phyloP scores from a whole-genome alignment of 257 asterid species.

The Ajuga chamaepitys region DNA sequence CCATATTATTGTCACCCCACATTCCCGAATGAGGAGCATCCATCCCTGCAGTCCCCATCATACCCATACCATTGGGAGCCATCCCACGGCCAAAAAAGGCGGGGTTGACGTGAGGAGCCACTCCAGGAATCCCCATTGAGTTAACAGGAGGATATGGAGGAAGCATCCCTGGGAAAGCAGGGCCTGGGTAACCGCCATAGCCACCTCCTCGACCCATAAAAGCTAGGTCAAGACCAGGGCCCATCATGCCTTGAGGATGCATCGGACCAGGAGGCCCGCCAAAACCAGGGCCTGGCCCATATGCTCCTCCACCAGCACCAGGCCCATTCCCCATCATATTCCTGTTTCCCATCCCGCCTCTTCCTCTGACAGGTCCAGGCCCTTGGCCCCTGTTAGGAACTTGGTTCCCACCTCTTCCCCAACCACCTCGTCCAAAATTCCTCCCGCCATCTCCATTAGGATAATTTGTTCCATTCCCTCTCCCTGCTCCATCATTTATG shows the following conservation, averaged over 20 bases:
- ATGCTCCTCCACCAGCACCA: constrained; percentile 59
- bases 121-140: constrained; percentile 85
- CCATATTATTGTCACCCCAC: constrained; percentile 79
- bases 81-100: constrained; percentile 93
- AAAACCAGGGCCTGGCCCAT: constrained; percentile 40
- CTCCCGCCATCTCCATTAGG: constrained; percentile 43
- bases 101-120: constrained; percentile 96
- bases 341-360: constrained; percentile 48
- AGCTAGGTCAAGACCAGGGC: constrained; percentile 85
- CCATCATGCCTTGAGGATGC: constrained; percentile 93
- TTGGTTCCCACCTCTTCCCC: constrained; percentile 81
- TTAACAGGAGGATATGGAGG: constrained; percentile 76
- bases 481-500: constrained; percentile 45
- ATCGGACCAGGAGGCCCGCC: constrained; percentile 69
- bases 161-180: constrained; percentile 62
- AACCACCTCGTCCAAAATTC: constrained; percentile 80
- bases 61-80: constrained; percentile 85
- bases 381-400: constrained; percentile 58
- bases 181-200: constrained; percentile 83
- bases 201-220: constrained; percentile 91
- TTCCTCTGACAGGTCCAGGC: constrained; percentile 60
- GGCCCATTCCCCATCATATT: constrained; percentile 46
- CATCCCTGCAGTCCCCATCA: constrained; percentile 75
- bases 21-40: constrained; percentile 81
- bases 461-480: constrained; percentile 61